Base-by-base conservation (phyloP, 2,329 filamentous ascomycete species). In the Elsinoe fawcettii region DNA sequence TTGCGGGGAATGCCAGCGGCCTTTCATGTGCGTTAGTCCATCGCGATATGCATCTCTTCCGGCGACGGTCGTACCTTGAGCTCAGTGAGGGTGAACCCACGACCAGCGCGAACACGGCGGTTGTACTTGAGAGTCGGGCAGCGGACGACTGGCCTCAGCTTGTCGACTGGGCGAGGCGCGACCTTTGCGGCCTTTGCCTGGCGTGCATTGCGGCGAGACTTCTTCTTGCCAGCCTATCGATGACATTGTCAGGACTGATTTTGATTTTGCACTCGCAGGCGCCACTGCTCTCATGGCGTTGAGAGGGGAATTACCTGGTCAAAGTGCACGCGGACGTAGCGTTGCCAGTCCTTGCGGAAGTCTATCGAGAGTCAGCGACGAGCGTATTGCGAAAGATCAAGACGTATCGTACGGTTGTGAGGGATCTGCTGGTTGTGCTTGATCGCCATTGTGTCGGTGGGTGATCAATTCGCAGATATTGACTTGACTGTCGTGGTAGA, bases 281-380 rank as follows among this genome's bases (percentile, higher is more conserved):
- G 76, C 76, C 75, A 73, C 75, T 73, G 69, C 75, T 77, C 75
- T 78, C 75, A 76, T 62, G 58, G 61, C 60, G 60, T 59, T 71
- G 73, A 77, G 71, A 75, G 75, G 78, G 77, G 74, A 77, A 73
- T 80, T 92, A 95, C 92, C 90, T 97, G 93, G 84, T 99, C 90
- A 82, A 99, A 99, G 85, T 99, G 93, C 79, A 89, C 88, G 80
- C 90, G 89, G 75, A 99, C 93, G 81, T 91, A 89, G 81, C 90
- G 89, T 80, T 97, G 91, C 93, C 93, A 99, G 84, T 99, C 91
- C 90, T 96, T 96, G 81, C 90, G 91, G 89, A 96, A 96, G 77
- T 96, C 88, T 93, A 73, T 63, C 65, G 66, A n/a, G 58, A 59
- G 63, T 73, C 65, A 73, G 68, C 63, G 64, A 62, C 58, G 58